A percentile compares a stretch with the other conserved stretches of the same genome.
These are phyloP conservation scores for Darksidea phi DNA, from an alignment of 495 filamentous ascomycete species.

Conservation along the genomic window DNA sequence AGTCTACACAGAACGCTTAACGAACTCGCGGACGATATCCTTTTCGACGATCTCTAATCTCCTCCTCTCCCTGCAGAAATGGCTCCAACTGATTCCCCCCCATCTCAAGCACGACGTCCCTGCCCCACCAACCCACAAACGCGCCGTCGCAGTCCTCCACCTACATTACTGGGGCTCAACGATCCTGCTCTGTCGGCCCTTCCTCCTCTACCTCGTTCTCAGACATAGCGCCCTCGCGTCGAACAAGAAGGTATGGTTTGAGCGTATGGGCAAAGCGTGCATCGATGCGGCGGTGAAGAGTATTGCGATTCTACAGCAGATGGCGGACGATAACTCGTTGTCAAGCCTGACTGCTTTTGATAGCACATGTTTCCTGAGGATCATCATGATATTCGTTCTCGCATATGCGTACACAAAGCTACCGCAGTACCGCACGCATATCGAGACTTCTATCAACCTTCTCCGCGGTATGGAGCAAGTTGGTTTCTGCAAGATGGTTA, in stretches of 20 bases:
- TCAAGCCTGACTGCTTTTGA: constrained; percentile 39
- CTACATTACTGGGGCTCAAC: constrained; percentile 40
- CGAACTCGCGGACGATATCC: constrained; percentile 22
- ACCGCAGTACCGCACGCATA: constrained; percentile 13
- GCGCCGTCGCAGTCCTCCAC: constrained; percentile 38
- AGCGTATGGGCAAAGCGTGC: constrained; percentile 36
- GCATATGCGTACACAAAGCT: constrained; percentile 29
- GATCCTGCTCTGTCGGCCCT: constrained; percentile 37
- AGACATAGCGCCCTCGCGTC: constrained; percentile 20
- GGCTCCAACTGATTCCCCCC: constrained; percentile 37
- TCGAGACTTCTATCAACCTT: constrained; percentile 15
- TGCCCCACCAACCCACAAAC: constrained; percentile 37
- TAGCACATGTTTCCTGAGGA: constrained; percentile 33
- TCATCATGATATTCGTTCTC: constrained; percentile 38
- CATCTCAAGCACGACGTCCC: constrained; percentile 39
- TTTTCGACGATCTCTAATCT: constrained; percentile 35
- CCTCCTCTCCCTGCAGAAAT: constrained; percentile 36
- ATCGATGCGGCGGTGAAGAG: constrained; percentile 39
- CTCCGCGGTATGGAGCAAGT: constrained; percentile 25
- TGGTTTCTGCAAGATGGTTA: constrained; percentile 29
- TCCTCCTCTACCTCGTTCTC: constrained; percentile 39
- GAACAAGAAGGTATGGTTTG: constrained; percentile 38
- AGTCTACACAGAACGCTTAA: constrained; percentile 34
- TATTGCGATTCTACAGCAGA: constrained; percentile 34
- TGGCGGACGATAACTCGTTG: constrained; percentile 32